Evolutionary conservation across 164 flowering plant genomes (phyloP).

Genomic region (Magnolia kwangsiensis): DNA sequence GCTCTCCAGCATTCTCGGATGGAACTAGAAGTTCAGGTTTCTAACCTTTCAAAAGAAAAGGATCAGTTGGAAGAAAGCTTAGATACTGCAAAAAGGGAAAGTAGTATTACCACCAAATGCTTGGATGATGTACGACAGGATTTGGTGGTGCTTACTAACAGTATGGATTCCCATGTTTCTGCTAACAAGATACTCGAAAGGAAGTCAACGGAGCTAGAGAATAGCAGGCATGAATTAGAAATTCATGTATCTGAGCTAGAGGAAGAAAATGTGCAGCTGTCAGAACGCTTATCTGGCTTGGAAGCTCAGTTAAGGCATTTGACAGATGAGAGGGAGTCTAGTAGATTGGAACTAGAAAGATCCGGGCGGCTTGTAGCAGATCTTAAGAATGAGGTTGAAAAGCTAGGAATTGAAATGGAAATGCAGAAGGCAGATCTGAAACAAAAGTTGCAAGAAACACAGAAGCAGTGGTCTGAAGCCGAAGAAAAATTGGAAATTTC

Average conservation of each 20-base stretch:
- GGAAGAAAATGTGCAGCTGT: slow-evolving; percentile 54
- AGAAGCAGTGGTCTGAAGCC: slow-evolving; percentile 37
- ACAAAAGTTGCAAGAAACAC: slow-evolving; percentile 43
- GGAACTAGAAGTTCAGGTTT: slow-evolving; percentile 38
- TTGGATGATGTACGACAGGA: slow-evolving; percentile 51
- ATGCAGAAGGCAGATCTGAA: slow-evolving; percentile 29
- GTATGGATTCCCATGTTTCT: slow-evolving; percentile 47
- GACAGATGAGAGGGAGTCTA: slow-evolving; percentile 50
- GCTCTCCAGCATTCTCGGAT: slow-evolving; percentile 21
- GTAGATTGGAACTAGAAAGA: slow-evolving; percentile 39
- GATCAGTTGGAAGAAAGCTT: slow-evolving; percentile 36
- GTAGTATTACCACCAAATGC: slow-evolving; percentile 33
- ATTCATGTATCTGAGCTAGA: slow-evolving; percentile 46
- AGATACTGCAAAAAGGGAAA: slow-evolving; percentile 33
- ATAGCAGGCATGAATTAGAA: slow-evolving; percentile 46
- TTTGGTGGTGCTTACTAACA: slow-evolving; percentile 33
- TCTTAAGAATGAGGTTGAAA: slow-evolving; percentile 48
- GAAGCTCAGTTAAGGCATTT: slow-evolving; percentile 60
- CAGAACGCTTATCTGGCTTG: slow-evolving; percentile 44
- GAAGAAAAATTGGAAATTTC: slow-evolving; percentile 53
- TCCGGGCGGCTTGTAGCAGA: slow-evolving; percentile 31
- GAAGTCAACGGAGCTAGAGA: slow-evolving; percentile 49
- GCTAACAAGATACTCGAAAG: slow-evolving; percentile 49
- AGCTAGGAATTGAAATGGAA: slow-evolving; percentile 36
- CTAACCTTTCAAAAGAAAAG: slow-evolving; percentile 45